Percentiles rank a stretch among this genome's conserved stretches.
Conservation (phyloP, 371 early-diverging fungal genomes). For the Mortierella sp. region DNA sequence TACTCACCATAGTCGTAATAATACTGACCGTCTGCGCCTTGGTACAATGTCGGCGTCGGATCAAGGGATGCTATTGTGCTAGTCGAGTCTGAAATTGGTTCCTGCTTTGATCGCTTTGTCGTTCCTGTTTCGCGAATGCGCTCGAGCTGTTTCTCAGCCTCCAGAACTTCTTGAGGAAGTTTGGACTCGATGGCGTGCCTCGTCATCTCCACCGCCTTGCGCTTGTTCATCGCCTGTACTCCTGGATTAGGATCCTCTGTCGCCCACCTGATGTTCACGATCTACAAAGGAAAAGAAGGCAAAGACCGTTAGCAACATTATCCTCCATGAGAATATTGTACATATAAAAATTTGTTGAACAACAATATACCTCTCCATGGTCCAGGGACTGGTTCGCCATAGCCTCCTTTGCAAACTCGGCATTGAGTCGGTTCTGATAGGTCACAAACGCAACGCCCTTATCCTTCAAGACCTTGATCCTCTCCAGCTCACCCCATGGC, state of each 20-base stretch:
- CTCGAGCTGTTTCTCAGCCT: slow-evolving; percentile 29
- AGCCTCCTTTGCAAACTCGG: slow-evolving; percentile 93
- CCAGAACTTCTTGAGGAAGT: slow-evolving; percentile 71
- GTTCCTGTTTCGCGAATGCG: not conserved
- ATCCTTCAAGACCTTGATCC: slow-evolving; percentile 68
- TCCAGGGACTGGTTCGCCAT: slow-evolving; percentile 90
- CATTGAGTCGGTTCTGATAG: slow-evolving; percentile 76
- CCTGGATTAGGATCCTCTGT: slow-evolving; percentile 86
- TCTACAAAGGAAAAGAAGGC: not conserved
- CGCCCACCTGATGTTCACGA: slow-evolving; percentile 77
- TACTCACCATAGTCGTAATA: slow-evolving; percentile 52
- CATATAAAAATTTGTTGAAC: too few species aligned
- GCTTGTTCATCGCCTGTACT: slow-evolving; percentile 64
- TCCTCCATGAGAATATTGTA: too few species aligned
- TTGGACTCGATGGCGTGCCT: slow-evolving; percentile 70
- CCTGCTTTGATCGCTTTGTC: slow-evolving; percentile 23
- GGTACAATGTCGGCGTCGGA: slow-evolving; percentile 19
- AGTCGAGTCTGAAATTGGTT: not conserved
- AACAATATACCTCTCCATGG: slow-evolving; percentile 61
- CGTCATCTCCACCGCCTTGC: slow-evolving; percentile 64
- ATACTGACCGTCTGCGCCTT: slow-evolving; percentile 44
- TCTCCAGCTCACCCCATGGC: slow-evolving; percentile 85
- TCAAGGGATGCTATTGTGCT: not conserved
- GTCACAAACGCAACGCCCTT: slow-evolving; percentile 89
- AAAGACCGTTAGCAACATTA: not conserved